Evolutionary conservation across 352 stramenopile genomes (phyloP).

Genomic region (Thalassiosira hispida): DNA sequence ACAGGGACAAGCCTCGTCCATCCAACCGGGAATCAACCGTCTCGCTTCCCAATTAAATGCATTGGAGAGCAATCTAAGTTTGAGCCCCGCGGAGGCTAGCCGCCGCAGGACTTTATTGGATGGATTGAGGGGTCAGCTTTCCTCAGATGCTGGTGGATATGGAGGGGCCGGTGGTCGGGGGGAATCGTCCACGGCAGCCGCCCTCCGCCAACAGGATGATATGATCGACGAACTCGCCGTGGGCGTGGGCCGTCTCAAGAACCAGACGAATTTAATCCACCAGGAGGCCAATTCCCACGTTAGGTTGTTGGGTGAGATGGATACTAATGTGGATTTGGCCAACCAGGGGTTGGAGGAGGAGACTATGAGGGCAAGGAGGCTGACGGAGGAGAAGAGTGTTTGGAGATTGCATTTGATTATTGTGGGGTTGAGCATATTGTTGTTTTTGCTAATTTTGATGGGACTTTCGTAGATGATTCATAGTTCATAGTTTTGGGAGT

Average conservation of each 20-base stretch:
- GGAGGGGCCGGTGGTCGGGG: conserved; percentile 5
- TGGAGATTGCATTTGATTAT: conserved; percentile 84
- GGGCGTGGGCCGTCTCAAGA: conserved; percentile 72
- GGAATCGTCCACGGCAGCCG: conserved; percentile 55
- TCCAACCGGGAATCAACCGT: conserved; percentile 65
- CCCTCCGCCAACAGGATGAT: conserved; percentile 77
- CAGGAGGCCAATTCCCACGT: conserved; percentile 79
- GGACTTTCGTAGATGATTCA: conserved; percentile 64
- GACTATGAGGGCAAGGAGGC: conserved; percentile 69
- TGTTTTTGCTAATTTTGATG: conserved; percentile 82
- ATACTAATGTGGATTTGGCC: conserved; percentile 77
- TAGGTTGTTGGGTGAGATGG: conserved; percentile 80
- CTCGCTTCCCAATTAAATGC: conserved; percentile 60
- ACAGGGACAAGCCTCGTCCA: conserved; percentile 36
- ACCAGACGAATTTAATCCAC: conserved; percentile 78
- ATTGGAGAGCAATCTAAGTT: conserved; percentile 49
- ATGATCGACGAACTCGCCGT: conserved; percentile 83
- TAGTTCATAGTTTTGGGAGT: background rate
- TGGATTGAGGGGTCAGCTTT: conserved; percentile 32
- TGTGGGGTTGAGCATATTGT: conserved; percentile 72
- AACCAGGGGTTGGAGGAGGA: conserved; percentile 77
- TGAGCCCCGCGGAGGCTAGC: conserved; percentile 56
- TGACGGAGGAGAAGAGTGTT: conserved; percentile 80
- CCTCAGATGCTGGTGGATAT: background rate
- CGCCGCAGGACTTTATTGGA: conserved; percentile 63